These are phyloP conservation scores for Lodderomyces orthopsilosis DNA, from an alignment of 1,139 yeast species.

Conservation along the genomic window DNA sequence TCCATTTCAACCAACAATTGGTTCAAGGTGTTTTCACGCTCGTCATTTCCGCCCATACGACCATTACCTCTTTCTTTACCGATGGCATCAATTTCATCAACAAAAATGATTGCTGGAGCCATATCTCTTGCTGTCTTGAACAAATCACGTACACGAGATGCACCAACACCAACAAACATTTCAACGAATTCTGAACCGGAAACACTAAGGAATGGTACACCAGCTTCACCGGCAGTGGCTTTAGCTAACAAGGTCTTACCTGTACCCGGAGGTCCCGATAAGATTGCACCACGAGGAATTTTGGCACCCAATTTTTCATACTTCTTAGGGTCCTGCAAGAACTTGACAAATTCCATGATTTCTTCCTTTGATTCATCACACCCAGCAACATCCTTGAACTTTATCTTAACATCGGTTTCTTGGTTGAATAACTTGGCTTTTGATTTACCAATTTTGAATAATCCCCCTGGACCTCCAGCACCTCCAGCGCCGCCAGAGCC, in stretches of 20 bases:
- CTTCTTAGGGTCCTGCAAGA: constrained; percentile 68
- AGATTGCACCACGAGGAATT: constrained; percentile 79
- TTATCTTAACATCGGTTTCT: constrained; percentile 67
- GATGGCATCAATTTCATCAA: constrained; percentile 84
- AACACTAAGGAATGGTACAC: constrained; percentile 78
- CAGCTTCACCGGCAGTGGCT: constrained; percentile 86
- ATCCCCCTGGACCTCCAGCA: constrained; percentile 53
- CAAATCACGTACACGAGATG: constrained; percentile 76
- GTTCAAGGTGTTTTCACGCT: constrained; percentile 75
- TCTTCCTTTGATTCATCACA: constrained; percentile 82
- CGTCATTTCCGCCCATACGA: constrained; percentile 69
- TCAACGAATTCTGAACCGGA: constrained; percentile 81
- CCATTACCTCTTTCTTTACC: constrained; percentile 77
- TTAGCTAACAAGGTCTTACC: constrained; percentile 80
- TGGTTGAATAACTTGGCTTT: constrained; percentile 71
- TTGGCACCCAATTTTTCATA: constrained; percentile 79
- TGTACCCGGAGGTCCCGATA: constrained; percentile 86
- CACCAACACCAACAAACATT: constrained; percentile 85
- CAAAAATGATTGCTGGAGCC: constrained; percentile 78
- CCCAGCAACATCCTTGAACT: constrained; percentile 80
- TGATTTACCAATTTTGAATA: constrained; percentile 63
- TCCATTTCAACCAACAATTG: constrained; percentile 84
- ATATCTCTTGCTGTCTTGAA: constrained; percentile 76
- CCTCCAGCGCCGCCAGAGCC: constrained; percentile 31
- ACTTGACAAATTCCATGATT: constrained; percentile 80